Evolutionary conservation across 345 rosid species (phyloP).

Genomic region (Acer yangbiense): DNA sequence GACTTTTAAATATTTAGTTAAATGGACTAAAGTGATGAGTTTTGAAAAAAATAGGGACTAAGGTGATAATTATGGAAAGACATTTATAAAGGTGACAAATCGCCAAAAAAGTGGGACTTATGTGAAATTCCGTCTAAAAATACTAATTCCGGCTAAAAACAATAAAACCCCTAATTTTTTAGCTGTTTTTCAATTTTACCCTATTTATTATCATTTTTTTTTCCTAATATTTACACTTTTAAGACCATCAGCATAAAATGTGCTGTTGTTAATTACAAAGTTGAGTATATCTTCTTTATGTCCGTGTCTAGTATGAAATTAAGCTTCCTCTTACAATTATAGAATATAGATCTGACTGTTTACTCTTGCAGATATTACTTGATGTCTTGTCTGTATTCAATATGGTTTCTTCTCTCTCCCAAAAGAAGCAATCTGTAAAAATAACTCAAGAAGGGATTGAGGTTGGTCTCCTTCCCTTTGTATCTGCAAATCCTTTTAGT

Average conservation of each 20-base stretch:
- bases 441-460: constrained; percentile 69
- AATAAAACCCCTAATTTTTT: too few species aligned
- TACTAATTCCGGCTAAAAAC: too few species aligned
- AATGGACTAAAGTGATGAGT: too few species aligned
- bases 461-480: constrained; percentile 39
- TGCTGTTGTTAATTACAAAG: not conserved
- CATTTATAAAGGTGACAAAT: too few species aligned
- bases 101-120: too few species aligned
- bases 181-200: too few species aligned
- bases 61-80: too few species aligned
- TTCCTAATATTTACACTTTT: not conserved
- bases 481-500: constrained; percentile 2
- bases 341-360: not conserved
- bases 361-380: constrained; percentile 61
- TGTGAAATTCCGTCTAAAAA: too few species aligned
- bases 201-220: not conserved
- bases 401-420: constrained; percentile 61
- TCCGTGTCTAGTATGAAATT: not conserved
- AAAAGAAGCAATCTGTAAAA: constrained; percentile 72
- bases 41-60: too few species aligned
- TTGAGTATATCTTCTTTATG: constrained; percentile 1
- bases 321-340: not conserved
- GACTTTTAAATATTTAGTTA: too few species aligned
- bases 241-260: not conserved
- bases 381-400: constrained; percentile 72